Evolutionary conservation across 805 yeast genomes (phyloP), one percentile per base, ranked within the genome.

Genomic region (Wickerhamiella cacticola): DNA sequence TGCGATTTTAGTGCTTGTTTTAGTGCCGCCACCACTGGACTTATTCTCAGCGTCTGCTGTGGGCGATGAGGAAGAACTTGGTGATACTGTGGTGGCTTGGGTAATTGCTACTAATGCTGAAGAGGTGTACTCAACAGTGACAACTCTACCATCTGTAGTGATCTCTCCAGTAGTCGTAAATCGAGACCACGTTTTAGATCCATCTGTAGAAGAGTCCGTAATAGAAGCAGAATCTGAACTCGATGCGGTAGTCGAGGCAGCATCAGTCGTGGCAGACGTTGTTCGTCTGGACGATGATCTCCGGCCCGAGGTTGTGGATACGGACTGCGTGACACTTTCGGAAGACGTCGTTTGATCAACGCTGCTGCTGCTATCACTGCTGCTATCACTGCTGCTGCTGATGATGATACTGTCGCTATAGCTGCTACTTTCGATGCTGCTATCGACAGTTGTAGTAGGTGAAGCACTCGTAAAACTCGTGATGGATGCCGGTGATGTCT

Each of bases 1-100:
- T 5, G 41, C 47, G 15, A 44, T 35, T 24, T 44, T 44, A 19
- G 47, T 44, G 41, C 41, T 35, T 19, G 47, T 25, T 21, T 21
- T 22, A 10, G 41, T 35, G 13, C 47, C 47, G 23, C 45, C 45
- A 4, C 21, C 15, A 15, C 22, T 12, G 19, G 26, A n/a, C 22
- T 43, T 24, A 18, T 33, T 23, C 7, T 18, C 24, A 2, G 38
- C 13, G n/a, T 33, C 47, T 2, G 39, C 31, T 7, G 35, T 24
- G 28, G 47, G 18, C 19, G 41, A 13, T 3, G 25, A 33, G 2
- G 40, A 25, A 8, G 41, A 18, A 28, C 19, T 31, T 19, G 47
- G 34, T 4, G 22, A 13, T 12, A 44, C 41, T 1, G 47, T 44
- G 3, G 34, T 25, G 18, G 47, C 47, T 12, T 24, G 34, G 6